Evolutionary conservation across 129 eudicot species (phyloP).

Genomic region (Pseudognaphalium luteoalbum): DNA sequence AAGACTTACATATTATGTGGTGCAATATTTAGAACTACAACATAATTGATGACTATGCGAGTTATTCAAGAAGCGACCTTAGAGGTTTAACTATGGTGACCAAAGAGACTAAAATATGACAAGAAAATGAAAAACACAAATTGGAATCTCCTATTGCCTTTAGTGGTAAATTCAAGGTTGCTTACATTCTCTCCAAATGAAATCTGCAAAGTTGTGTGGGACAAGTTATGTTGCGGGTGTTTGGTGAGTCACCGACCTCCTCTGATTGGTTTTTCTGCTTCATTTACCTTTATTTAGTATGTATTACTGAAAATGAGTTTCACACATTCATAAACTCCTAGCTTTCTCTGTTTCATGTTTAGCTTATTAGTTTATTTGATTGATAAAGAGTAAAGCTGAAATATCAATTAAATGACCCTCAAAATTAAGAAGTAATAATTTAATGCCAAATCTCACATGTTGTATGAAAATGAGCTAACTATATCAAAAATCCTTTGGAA

Average conservation of each 20-base stretch:
- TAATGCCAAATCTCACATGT: background rate
- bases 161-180: too few species aligned
- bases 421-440: background rate
- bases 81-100: too few species aligned
- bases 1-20: too few species aligned
- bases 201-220: constrained; percentile 50
- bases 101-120: too few species aligned
- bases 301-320: background rate
- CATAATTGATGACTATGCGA: too few species aligned
- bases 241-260: constrained; percentile 54
- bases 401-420: background rate
- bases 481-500: background rate
- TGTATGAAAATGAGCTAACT: background rate
- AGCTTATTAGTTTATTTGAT: background rate
- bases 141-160: too few species aligned
- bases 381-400: too few species aligned
- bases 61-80: too few species aligned
- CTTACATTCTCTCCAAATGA: background rate
- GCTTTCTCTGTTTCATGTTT: background rate
- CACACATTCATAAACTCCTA: background rate
- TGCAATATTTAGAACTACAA: too few species aligned
- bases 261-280: background rate
- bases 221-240: constrained; percentile 66
- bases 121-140: too few species aligned
- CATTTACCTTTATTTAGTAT: background rate